Evolutionary conservation across 129 eudicot species (phyloP).

Genomic region (Arctium lappa): DNA sequence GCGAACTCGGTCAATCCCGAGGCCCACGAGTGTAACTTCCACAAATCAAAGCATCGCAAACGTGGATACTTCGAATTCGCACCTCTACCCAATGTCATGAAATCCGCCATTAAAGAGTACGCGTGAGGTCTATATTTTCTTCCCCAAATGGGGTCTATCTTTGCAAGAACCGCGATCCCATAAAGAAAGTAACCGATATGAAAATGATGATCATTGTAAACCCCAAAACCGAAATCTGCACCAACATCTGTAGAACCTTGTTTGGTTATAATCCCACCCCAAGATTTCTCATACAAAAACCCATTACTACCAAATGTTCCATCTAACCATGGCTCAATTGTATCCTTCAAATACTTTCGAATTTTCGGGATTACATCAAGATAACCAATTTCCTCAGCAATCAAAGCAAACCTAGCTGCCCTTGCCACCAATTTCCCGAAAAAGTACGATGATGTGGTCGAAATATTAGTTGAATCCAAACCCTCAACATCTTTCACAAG

Average conservation of each 20-base stretch:
- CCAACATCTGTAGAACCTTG: slow-evolving; percentile 77
- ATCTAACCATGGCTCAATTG: slow-evolving; percentile 84
- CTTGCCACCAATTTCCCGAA: slow-evolving; percentile 85
- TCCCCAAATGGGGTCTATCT: slow-evolving; percentile 76
- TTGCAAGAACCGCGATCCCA: slow-evolving; percentile 75
- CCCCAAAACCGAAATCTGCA: slow-evolving; percentile 89
- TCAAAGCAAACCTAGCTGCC: slow-evolving; percentile 83
- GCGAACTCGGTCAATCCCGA: slow-evolving; percentile 76
- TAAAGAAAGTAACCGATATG: slow-evolving; percentile 82
- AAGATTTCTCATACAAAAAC: slow-evolving; percentile 64
- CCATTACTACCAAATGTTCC: slow-evolving; percentile 78
- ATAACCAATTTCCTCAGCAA: slow-evolving; percentile 75
- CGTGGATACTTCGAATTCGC: slow-evolving; percentile 50
- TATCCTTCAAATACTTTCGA: slow-evolving; percentile 65
- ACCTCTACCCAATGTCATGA: slow-evolving; percentile 61
- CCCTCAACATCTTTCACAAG: slow-evolving; percentile 59
- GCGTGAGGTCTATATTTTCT: slow-evolving; percentile 68
- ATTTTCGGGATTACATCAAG: slow-evolving; percentile 65
- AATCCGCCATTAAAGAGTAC: slow-evolving; percentile 72
- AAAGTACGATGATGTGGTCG: slow-evolving; percentile 75
- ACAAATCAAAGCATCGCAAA: slow-evolving; percentile 74
- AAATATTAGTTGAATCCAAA: slow-evolving; percentile 45
- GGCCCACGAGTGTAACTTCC: slow-evolving; percentile 94
- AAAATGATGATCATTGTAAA: slow-evolving; percentile 82
- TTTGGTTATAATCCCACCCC: slow-evolving; percentile 91